A percentile compares a stretch with the other conserved stretches of the same genome.
Conservation (phyloP, 441 rosid genomes). For the Syzygium malaccense region DNA sequence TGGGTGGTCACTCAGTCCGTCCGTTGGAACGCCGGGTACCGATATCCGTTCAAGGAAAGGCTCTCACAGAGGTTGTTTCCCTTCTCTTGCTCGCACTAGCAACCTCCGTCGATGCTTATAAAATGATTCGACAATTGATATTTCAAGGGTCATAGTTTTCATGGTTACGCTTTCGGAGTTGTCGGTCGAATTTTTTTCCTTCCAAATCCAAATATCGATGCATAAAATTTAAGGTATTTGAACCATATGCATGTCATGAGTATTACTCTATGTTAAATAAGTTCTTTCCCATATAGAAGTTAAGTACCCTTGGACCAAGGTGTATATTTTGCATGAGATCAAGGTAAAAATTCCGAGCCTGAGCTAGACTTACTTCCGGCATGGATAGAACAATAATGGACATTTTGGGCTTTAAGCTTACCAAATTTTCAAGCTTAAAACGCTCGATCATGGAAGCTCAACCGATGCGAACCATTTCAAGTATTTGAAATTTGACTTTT, state of each 20-base stretch:
- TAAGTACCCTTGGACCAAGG: background rate
- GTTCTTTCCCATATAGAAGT: background rate
- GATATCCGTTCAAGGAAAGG: background rate
- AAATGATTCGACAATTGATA: background rate
- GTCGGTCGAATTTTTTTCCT: background rate
- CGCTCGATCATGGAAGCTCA: background rate
- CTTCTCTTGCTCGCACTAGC: background rate
- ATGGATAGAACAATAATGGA: background rate
- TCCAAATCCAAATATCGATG: background rate
- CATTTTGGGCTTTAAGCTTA: background rate
- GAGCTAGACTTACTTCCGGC: background rate
- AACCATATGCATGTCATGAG: background rate
- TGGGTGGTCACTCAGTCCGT: constrained; percentile 1
- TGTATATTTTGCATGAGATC: background rate
- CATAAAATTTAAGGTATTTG: background rate
- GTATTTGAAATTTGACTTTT: background rate
- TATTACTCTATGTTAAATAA: background rate
- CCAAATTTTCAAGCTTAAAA: background rate
- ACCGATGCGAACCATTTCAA: background rate
- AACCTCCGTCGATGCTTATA: background rate
- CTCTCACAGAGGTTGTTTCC: background rate
- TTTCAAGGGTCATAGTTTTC: background rate
- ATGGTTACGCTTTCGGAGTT: background rate
- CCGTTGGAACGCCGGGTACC: background rate
- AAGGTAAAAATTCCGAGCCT: background rate